Percentiles rank a stretch among this genome's conserved stretches.
Evolutionary conservation across 805 yeast genomes (phyloP).

Genomic region (Yarrowia keelungensis): DNA sequence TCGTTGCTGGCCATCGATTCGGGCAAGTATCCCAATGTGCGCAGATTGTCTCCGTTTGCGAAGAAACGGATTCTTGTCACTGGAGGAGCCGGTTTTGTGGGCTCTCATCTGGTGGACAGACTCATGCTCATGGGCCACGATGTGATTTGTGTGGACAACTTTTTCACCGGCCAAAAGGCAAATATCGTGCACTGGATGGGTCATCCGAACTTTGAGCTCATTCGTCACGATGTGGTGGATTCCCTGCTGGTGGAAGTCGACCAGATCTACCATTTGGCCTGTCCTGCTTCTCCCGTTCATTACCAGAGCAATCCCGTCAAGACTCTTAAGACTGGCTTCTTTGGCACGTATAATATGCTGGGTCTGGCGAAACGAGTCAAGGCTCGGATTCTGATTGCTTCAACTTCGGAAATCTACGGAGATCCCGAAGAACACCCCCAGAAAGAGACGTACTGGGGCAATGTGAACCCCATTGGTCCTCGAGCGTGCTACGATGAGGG

Average conservation of each 20-base stretch:
- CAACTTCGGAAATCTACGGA: constrained; percentile 47
- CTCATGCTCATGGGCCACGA: constrained; percentile 47
- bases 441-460: constrained; percentile 46
- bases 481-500: constrained; percentile 48
- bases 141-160: constrained; percentile 46
- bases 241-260: constrained; percentile 46
- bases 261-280: constrained; percentile 46
- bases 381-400: constrained; percentile 45
- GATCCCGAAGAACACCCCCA: constrained; percentile 48
- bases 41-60: constrained; percentile 45
- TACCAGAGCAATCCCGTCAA: constrained; percentile 47
- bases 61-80: constrained; percentile 46
- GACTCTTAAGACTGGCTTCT: constrained; percentile 46
- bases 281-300: constrained; percentile 48
- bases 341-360: constrained; percentile 47
- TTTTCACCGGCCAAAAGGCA: constrained; percentile 45
- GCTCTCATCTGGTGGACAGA: constrained; percentile 46
- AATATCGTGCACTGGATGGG: constrained; percentile 47
- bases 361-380: constrained; percentile 47
- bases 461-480: constrained; percentile 45
- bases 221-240: constrained; percentile 47
- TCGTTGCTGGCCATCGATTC: constrained; percentile 33
- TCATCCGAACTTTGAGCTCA: constrained; percentile 47
- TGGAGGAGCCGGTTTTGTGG: constrained; percentile 48
- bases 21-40: constrained; percentile 43